A percentile compares a stretch with the other conserved stretches of the same genome.
These are phyloP conservation scores for Globisporangium solare DNA, from an alignment of 352 stramenopile species.

Conservation along the genomic window DNA sequence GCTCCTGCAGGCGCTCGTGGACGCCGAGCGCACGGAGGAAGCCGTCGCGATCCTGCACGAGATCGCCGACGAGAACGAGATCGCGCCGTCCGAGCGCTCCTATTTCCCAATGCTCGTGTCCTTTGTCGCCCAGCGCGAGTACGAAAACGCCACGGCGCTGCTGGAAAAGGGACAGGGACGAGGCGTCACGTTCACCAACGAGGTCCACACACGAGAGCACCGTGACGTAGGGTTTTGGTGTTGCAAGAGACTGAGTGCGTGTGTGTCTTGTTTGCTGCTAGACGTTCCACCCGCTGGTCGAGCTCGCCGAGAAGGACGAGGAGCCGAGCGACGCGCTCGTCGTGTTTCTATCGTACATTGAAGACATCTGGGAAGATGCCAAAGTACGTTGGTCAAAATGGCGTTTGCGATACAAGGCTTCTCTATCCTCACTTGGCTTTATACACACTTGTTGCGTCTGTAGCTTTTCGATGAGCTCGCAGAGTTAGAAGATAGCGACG, in stretches of 20 bases:
- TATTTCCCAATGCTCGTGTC: slow-evolving; percentile 45
- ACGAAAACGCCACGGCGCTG: slow-evolving; percentile 34
- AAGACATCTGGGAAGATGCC: slow-evolving; percentile 62
- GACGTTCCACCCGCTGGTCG: slow-evolving; percentile 53
- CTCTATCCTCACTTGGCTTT: not conserved
- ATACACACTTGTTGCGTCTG: not conserved
- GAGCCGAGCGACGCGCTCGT: slow-evolving; percentile 49
- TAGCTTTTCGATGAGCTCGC: slow-evolving; percentile 31
- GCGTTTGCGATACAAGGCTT: too few relatives aligned
- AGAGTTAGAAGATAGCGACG: slow-evolving; percentile 13
- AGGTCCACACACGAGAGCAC: slow-evolving; percentile 17
- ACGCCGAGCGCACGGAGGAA: slow-evolving; percentile 40
- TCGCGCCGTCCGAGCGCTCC: slow-evolving; percentile 36
- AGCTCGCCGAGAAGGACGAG: slow-evolving; percentile 39
- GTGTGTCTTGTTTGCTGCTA: slow-evolving; percentile 3
- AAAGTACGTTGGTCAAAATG: slow-evolving; percentile 30
- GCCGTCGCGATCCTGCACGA: slow-evolving; percentile 48
- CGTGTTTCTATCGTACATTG: slow-evolving; percentile 53
- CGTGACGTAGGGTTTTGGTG: too few relatives aligned
- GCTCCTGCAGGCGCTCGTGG: slow-evolving; percentile 39
- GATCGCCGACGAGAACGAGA: slow-evolving; percentile 33
- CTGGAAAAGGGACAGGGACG: slow-evolving; percentile 34
- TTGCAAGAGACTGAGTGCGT: not conserved
- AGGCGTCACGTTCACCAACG: slow-evolving; percentile 46
- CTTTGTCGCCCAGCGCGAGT: slow-evolving; percentile 36